Percentiles rank a stretch among this genome's conserved stretches.
Evolutionary conservation across 2,329 filamentous ascomycete genomes (phyloP).

Genomic region (Chrysoporthe austroafricana): DNA sequence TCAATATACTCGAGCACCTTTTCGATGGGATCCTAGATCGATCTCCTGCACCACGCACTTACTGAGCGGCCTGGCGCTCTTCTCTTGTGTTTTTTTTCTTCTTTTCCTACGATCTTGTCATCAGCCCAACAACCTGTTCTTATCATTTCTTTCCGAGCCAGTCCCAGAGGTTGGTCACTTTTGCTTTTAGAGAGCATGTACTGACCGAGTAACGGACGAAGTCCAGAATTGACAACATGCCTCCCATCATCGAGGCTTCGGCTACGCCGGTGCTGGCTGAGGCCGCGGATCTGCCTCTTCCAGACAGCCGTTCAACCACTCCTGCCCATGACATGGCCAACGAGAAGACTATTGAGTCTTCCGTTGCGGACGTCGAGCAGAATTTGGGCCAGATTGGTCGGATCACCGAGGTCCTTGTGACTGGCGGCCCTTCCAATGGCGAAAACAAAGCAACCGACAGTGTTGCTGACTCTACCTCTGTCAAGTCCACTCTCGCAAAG

Average conservation of each 20-base stretch:
- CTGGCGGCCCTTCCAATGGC: no score
- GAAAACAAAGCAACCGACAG: neutral
- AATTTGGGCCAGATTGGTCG: neutral
- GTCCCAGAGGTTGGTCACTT: neutral
- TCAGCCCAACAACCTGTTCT: no score
- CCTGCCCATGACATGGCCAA: neutral
- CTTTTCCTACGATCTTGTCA: no score
- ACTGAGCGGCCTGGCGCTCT: no score
- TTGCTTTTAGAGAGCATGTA: neutral
- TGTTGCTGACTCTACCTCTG: neutral
- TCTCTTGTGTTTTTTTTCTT: no score
- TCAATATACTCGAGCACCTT: no score
- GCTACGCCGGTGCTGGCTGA: neutral
- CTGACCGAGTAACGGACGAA: neutral
- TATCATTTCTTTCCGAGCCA: no score
- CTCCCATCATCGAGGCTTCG: neutral
- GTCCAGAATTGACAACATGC: neutral
- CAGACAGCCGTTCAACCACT: slow-evolving; percentile 6
- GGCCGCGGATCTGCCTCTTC: slow-evolving; percentile 11
- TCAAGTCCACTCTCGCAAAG: neutral
- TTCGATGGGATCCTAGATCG: no score
- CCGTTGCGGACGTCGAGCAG: neutral
- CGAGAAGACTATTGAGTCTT: neutral
- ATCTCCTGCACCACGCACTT: no score
- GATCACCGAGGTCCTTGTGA: neutral